Conservation (phyloP, 2,329 filamentous ascomycete genomes). For the Xylariaceae sp. region DNA sequence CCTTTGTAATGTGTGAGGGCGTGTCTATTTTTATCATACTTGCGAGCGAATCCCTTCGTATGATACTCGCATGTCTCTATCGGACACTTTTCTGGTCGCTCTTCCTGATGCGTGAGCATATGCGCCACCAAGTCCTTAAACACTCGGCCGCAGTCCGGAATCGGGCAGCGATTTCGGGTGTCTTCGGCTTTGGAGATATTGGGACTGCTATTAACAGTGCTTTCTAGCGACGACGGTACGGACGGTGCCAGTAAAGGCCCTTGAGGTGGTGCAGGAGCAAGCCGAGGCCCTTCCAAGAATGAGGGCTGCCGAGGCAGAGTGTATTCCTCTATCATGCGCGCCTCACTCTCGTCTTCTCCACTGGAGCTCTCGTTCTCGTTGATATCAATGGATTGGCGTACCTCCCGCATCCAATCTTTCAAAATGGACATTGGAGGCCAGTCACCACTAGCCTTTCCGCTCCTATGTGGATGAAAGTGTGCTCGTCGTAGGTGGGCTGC, state of each 20-base stretch:
- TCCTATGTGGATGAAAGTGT: conserved; percentile 53
- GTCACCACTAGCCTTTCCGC: conserved; percentile 54
- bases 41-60: conserved; percentile 85
- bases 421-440: conserved; percentile 56
- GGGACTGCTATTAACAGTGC: conserved; percentile 34
- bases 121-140: conserved; percentile 94
- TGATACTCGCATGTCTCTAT: conserved; percentile 91
- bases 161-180: conserved; percentile 59
- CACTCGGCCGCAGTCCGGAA: conserved; percentile 76
- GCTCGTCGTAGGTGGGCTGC: conserved; percentile 55
- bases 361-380: conserved; percentile 48
- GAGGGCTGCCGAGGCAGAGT: conserved; percentile 30
- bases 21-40: conserved; percentile 95
- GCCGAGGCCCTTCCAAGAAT: conserved; percentile 33
- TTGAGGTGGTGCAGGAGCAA: conserved; percentile 34
- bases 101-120: conserved; percentile 88
- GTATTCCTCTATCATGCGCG: conserved; percentile 48
- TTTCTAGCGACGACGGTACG: conserved; percentile 32
- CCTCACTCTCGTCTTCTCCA: conserved; percentile 49
- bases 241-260: conserved; percentile 33
- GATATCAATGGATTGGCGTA: conserved; percentile 46
- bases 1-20: conserved; percentile 95
- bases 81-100: conserved; percentile 90
- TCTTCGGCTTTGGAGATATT: conserved; percentile 33
- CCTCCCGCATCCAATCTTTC: conserved; percentile 59